Evolutionary conservation across 306 rosid species (phyloP).

Genomic region (Trichosanthes truncata): DNA sequence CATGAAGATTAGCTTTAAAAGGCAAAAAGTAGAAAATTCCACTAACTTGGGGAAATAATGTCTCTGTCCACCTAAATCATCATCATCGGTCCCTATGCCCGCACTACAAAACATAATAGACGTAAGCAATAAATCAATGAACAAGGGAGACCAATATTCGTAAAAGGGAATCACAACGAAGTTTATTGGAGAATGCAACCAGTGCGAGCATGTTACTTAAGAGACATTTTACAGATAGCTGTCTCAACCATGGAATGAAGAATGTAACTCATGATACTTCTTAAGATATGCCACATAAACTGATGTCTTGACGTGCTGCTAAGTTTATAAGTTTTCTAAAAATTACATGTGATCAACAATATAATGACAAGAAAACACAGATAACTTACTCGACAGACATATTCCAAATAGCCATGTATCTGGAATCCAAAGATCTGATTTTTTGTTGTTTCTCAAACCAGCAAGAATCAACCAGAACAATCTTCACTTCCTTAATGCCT

Average conservation of each 20-base stretch:
- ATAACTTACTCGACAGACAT: constrained; percentile 40
- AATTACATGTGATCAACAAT: not conserved
- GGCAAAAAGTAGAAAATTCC: constrained; percentile 8
- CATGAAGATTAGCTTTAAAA: constrained; percentile 2
- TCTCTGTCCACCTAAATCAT: constrained; percentile 29
- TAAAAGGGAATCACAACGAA: not conserved
- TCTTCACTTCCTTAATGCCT: constrained; percentile 74
- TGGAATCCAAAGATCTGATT: constrained; percentile 50
- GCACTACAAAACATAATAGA: constrained; percentile 17
- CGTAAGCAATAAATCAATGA: not conserved
- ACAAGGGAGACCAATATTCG: not conserved
- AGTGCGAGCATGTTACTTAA: not conserved
- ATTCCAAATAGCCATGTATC: constrained; percentile 54
- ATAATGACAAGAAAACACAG: not conserved
- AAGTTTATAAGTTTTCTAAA: not conserved
- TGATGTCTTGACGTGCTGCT: not conserved
- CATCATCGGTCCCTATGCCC: constrained; percentile 33
- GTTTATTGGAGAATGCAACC: not conserved
- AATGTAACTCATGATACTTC: not conserved
- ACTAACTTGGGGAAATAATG: constrained; percentile 75
- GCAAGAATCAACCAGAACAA: constrained; percentile 49
- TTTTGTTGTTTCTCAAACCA: constrained; percentile 56
- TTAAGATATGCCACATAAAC: not conserved
- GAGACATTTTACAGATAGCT: not conserved
- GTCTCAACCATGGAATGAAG: not conserved